A percentile compares a stretch with the other conserved stretches of the same genome.
Conservation (phyloP, 257 asterid genomes). For the Plantago ovata region DNA sequence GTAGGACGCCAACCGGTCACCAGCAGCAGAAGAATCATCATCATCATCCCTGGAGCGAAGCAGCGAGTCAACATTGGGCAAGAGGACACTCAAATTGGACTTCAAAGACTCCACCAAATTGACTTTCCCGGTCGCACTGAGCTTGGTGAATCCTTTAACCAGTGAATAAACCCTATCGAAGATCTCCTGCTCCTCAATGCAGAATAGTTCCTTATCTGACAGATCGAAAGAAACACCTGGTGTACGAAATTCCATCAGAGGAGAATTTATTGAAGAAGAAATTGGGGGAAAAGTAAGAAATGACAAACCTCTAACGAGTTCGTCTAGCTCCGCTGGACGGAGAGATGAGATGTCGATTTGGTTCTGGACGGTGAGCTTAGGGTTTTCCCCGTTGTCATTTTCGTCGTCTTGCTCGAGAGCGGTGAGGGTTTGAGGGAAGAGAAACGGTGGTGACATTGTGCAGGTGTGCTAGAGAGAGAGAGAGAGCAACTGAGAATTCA, state of each 20-base stretch:
- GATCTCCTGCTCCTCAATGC: constrained; percentile 84
- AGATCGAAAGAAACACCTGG: constrained; percentile 81
- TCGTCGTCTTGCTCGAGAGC: constrained; percentile 58
- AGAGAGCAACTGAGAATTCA: neutral
- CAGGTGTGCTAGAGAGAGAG: neutral
- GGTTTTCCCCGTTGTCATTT: constrained; percentile 27
- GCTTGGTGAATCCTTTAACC: constrained; percentile 65
- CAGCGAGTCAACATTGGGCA: constrained; percentile 78
- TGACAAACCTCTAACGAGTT: constrained; percentile 69
- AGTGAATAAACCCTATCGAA: constrained; percentile 78
- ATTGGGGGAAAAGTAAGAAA: constrained; percentile 12
- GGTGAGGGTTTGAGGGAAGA: constrained; percentile 63
- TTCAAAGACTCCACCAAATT: constrained; percentile 80
- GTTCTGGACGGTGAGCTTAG: constrained; percentile 50
- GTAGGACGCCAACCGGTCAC: constrained; percentile 51
- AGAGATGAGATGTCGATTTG: constrained; percentile 38
- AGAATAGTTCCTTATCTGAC: constrained; percentile 83
- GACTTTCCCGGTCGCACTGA: constrained; percentile 60
- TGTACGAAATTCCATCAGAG: neutral
- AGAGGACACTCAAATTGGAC: constrained; percentile 83
- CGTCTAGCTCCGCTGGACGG: constrained; percentile 71
- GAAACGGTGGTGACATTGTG: constrained; percentile 63
- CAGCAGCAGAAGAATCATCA: constrained; percentile 37
- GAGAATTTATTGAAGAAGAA: constrained; percentile 3
- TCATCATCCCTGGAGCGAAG: constrained; percentile 40